Evolutionary conservation across 1,139 yeast genomes (phyloP).

Genomic region (Hyphopichia pseudoburtonii): DNA sequence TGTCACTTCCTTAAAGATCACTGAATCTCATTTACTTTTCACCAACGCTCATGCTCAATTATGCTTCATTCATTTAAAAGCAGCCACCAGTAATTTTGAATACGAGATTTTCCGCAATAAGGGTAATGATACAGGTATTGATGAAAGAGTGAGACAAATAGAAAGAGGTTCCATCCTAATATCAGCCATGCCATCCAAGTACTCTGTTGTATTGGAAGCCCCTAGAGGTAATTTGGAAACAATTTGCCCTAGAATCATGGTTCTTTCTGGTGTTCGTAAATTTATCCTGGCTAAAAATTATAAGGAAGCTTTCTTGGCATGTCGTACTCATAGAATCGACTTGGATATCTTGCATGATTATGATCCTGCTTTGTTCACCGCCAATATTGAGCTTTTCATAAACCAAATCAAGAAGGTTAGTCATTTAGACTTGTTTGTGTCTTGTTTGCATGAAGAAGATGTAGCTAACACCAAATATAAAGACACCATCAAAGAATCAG

Average conservation of each 20-base stretch:
- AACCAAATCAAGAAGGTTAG: constrained; percentile 70
- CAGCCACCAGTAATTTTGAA: constrained; percentile 32
- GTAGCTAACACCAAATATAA: constrained; percentile 80
- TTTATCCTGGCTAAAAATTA: constrained; percentile 60
- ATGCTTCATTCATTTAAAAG: constrained; percentile 73
- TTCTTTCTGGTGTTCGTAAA: constrained; percentile 76
- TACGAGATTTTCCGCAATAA: constrained; percentile 20
- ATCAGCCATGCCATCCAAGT: constrained; percentile 76
- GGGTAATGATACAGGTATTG: constrained; percentile 36
- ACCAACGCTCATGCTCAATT: constrained; percentile 88
- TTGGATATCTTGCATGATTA: constrained; percentile 88
- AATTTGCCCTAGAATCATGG: constrained; percentile 89
- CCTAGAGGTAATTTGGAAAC: constrained; percentile 97
- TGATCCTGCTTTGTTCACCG: constrained; percentile 65
- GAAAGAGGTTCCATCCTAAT: constrained; percentile 89
- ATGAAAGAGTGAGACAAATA: constrained; percentile 83
- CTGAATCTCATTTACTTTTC: constrained; percentile 72
- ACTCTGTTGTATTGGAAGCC: constrained; percentile 85
- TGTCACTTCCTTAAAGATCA: constrained; percentile 77
- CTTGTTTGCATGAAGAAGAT: constrained; percentile 85
- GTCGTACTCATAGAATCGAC: constrained; percentile 91
- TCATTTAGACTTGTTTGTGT: constrained; percentile 81
- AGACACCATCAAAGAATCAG: constrained; percentile 54
- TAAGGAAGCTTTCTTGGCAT: constrained; percentile 70
- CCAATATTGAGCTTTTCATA: constrained; percentile 67